Evolutionary conservation across 306 rosid genomes (phyloP), one percentile per base, ranked within the genome.

Genomic region (Corylus americana): DNA sequence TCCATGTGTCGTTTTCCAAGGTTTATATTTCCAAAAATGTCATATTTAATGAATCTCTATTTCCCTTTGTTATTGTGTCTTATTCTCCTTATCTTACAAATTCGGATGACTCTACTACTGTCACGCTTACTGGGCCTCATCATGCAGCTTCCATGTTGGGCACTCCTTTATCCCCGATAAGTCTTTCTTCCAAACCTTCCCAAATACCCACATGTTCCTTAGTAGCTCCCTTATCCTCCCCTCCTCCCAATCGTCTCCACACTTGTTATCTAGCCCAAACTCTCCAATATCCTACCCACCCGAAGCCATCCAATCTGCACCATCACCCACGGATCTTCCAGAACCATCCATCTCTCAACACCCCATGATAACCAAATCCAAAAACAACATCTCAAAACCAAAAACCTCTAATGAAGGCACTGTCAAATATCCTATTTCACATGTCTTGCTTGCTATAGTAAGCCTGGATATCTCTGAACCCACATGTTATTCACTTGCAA

Each of bases 361-460:
- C 7, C 11, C 17, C 2, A 12, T 50, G 55, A 12, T 5, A 2
- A 50, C 55, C 5, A 8, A 1, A 50, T 50, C 18, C 16, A 50
- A 50, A 50, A 50, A 11, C 5, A 5, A 50, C 17, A 50, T 50
- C 17, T 11, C 17, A 3, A 50, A 10, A 12, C 55, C 17, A 0
- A 50, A 50, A 50, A 5, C 5, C 55, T 16, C 2, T 17, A 50
- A 0, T 5, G 55, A 50, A 12, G 55, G 13, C 6, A 12, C 18
- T 0, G 6, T 50, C 1, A 13, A 16, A 50, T 50, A 50, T 16
- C 53, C 53, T 1, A 1, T 49, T 10, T 13, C 13, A 13, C 11
- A 49, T 8, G 53, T 4, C 1, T 2, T 50, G 4, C 0, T 50
- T 0, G 55, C 18, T 12, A 0, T 0, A 0, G 16, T 16, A 1